Evolutionary conservation across 2,329 filamentous ascomycete species (phyloP).

Genomic region (Cercospora janseana): DNA sequence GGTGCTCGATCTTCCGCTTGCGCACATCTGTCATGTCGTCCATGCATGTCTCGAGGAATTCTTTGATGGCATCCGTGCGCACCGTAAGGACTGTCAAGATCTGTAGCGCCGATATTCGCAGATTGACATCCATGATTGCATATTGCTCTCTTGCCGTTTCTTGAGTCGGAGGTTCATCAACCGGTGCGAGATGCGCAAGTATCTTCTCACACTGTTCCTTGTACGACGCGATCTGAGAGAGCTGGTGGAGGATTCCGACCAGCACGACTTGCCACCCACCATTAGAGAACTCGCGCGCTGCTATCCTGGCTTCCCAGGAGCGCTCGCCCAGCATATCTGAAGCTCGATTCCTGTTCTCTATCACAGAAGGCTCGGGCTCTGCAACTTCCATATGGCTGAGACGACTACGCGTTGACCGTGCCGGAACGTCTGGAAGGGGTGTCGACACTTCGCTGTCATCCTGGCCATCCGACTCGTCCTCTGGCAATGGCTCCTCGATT

Average conservation of each 20-base stretch:
- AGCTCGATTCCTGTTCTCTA: conserved; percentile 58
- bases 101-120: conserved; percentile 75
- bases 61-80: conserved; percentile 80
- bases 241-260: conserved; percentile 78
- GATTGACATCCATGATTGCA: conserved; percentile 73
- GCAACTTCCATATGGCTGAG: conserved; percentile 69
- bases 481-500: conserved; percentile 68
- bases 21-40: conserved; percentile 92
- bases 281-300: conserved; percentile 77
- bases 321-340: conserved; percentile 71
- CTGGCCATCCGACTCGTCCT: conserved; percentile 68
- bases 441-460: conserved; percentile 54
- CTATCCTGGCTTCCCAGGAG: conserved; percentile 81
- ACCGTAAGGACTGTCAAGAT: conserved; percentile 82
- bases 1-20: conserved; percentile 92
- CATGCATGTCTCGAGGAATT: conserved; percentile 87
- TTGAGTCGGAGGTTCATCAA: conserved; percentile 69
- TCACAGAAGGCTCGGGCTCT: conserved; percentile 44
- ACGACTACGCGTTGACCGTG: conserved; percentile 80
- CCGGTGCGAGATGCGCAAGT: conserved; percentile 75
- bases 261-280: conserved; percentile 92
- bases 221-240: conserved; percentile 72
- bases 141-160: conserved; percentile 74
- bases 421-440: conserved; percentile 68
- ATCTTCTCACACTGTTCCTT: conserved; percentile 74